Evolutionary conservation across 306 rosid genomes (phyloP).

Genomic region (Arachis stenosperma): DNA sequence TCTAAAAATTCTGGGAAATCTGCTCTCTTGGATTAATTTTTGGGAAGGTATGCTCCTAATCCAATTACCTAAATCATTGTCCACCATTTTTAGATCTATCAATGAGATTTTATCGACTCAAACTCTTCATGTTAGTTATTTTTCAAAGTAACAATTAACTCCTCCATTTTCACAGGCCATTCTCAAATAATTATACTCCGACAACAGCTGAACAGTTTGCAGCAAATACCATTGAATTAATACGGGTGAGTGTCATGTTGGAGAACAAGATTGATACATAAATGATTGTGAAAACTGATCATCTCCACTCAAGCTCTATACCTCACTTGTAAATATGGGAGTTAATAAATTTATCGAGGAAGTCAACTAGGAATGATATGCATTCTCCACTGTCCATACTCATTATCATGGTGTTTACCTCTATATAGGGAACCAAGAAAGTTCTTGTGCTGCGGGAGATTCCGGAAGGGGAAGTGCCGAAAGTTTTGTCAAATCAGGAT

Average conservation of each 20-base stretch:
- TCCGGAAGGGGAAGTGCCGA: slow-evolving; percentile 68
- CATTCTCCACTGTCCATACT: slow-evolving; percentile 39
- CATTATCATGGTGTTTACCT: slow-evolving; percentile 37
- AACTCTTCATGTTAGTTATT: slow-evolving; percentile 36
- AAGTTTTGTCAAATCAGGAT: slow-evolving; percentile 58
- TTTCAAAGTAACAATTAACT: slow-evolving; percentile 40
- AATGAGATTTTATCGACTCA: slow-evolving; percentile 15
- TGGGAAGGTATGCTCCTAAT: slow-evolving; percentile 71
- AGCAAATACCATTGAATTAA: slow-evolving; percentile 63
- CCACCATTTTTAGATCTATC: slow-evolving; percentile 23
- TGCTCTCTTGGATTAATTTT: slow-evolving; percentile 71
- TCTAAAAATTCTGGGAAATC: slow-evolving; percentile 85
- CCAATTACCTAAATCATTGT: slow-evolving; percentile 32
- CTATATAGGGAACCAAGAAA: slow-evolving; percentile 66
- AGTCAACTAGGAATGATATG: slow-evolving; percentile 13
- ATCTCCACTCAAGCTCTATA: slow-evolving; percentile 24
- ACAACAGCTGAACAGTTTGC: slow-evolving; percentile 66
- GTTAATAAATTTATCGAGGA: slow-evolving; percentile 29
- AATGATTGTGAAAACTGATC: slow-evolving; percentile 26
- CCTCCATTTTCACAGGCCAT: slow-evolving; percentile 59
- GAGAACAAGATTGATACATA: slow-evolving; percentile 33
- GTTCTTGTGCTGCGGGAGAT: slow-evolving; percentile 89
- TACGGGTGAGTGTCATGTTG: slow-evolving; percentile 67
- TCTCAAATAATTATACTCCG: slow-evolving; percentile 59
- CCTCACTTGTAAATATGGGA: slow-evolving; percentile 20